Evolutionary conservation across 768 basidiomycete genomes (phyloP).

Genomic region (Macrolepiota dolichaula): DNA sequence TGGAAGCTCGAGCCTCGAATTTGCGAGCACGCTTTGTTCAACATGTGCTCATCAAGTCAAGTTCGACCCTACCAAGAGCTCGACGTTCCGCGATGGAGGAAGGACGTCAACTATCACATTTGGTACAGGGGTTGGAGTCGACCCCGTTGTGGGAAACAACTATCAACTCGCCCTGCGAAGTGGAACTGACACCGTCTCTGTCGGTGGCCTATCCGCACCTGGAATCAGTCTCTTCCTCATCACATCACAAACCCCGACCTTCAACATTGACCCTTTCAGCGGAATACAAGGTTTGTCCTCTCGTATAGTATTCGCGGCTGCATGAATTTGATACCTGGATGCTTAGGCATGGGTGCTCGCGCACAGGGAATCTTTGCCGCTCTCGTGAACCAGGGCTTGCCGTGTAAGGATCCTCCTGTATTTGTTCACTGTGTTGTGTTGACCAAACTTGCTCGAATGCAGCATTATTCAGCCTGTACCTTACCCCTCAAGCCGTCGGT

Average conservation of each 20-base stretch:
- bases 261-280: conserved; percentile 53
- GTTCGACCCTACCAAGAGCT: conserved; percentile 46
- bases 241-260: conserved; percentile 49
- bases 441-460: conserved; percentile 2
- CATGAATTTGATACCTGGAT: neutral
- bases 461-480: conserved; percentile 50
- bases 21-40: conserved; percentile 47
- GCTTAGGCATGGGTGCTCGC: conserved; percentile 44
- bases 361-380: conserved; percentile 49
- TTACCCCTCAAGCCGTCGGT: conserved; percentile 45
- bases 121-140: conserved; percentile 51
- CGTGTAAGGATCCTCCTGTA: conserved; percentile 32
- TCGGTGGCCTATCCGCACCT: conserved; percentile 39
- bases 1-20: conserved; percentile 45
- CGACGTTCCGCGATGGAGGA: conserved; percentile 46
- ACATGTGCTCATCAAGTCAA: conserved; percentile 41
- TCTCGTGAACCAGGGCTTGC: conserved; percentile 44
- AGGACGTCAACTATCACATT: conserved; percentile 44
- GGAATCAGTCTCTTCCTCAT: conserved; percentile 44
- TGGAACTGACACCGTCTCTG: conserved; percentile 44
- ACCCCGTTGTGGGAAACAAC: conserved; percentile 46
- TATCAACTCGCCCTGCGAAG: conserved; percentile 43
- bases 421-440: neutral
- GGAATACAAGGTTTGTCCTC: conserved; percentile 44
- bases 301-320: neutral